phyloP scores from a whole-genome alignment of 495 filamentous ascomycete species.

The Recurvomyces mirabilis region DNA sequence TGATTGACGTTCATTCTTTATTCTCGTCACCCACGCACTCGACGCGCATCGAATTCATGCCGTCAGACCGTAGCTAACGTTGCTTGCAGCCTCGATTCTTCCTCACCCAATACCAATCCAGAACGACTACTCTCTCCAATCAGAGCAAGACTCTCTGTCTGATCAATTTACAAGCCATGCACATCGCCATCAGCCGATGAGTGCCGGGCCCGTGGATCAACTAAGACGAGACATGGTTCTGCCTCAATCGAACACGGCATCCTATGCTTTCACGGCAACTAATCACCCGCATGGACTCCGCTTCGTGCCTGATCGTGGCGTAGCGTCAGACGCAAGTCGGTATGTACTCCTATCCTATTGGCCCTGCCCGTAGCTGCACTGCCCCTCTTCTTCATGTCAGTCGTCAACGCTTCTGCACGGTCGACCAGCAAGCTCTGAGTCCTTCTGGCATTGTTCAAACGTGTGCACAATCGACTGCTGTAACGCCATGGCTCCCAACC shows the following conservation, averaged over 20 bases:
- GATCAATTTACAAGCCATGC: constrained; percentile 28
- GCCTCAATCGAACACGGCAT: constrained; percentile 7
- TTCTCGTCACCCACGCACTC: constrained; percentile 5
- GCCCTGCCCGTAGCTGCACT: constrained; percentile 6
- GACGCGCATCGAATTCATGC: neutral
- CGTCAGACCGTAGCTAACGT: neutral
- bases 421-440: neutral
- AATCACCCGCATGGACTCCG: constrained; percentile 14
- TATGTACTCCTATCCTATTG: constrained; percentile 23
- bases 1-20: neutral
- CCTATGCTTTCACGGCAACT: constrained; percentile 11
- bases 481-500: no score
- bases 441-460: neutral
- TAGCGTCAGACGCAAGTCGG: constrained; percentile 25
- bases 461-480: no score
- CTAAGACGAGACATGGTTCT: constrained; percentile 25
- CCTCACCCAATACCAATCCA: constrained; percentile 23
- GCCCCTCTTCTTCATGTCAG: constrained; percentile 24
- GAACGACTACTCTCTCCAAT: constrained; percentile 25
- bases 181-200: constrained; percentile 25
- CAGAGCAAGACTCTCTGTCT: constrained; percentile 26
- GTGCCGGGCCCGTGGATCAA: constrained; percentile 20
- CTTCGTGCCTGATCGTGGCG: constrained; percentile 23
- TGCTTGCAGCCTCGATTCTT: constrained; percentile 22
- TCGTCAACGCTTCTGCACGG: constrained; percentile 28